These are phyloP conservation scores for Pelargonium nanum DNA, from an alignment of 345 rosid genomes.

Conservation along the genomic window DNA sequence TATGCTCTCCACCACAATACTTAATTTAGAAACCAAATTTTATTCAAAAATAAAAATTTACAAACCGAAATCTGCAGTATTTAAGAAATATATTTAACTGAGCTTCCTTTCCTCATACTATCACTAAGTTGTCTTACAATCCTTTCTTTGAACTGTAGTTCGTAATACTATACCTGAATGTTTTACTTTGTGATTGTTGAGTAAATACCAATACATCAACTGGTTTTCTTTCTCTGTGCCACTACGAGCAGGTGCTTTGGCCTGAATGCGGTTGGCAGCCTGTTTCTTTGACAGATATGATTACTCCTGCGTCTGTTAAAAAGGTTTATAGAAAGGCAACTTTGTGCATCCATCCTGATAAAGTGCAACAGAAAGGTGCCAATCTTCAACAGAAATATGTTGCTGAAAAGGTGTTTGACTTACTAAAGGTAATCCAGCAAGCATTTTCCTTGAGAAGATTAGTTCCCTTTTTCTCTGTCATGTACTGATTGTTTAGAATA, in stretches of 20 bases:
- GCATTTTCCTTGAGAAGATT: too few relatives aligned
- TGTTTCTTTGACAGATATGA: constrained; percentile 32
- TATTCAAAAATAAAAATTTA: too few relatives aligned
- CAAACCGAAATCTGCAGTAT: too few relatives aligned
- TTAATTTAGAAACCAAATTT: too few relatives aligned
- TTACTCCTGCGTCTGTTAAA: constrained; percentile 26
- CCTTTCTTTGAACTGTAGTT: background rate
- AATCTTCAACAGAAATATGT: constrained; percentile 33
- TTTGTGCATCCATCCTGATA: constrained; percentile 34
- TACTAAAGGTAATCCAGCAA: constrained; percentile 28
- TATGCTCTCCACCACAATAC: too few relatives aligned
- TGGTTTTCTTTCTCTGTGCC: background rate
- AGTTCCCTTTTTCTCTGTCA: background rate
- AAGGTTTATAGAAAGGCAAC: constrained; percentile 31
- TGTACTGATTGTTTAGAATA: background rate
- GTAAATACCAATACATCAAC: background rate
- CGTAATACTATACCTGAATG: background rate
- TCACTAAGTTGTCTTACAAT: background rate
- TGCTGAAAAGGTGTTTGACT: constrained; percentile 35
- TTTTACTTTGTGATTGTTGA: background rate
- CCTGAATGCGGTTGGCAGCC: constrained; percentile 35
- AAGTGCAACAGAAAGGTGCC: constrained; percentile 39
- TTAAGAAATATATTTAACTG: too few relatives aligned
- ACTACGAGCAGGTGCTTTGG: background rate
- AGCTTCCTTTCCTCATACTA: too few relatives aligned